These are phyloP conservation scores for Fusarium sacchari DNA, from an alignment of 2,329 filamentous ascomycete species.

Conservation along the genomic window DNA sequence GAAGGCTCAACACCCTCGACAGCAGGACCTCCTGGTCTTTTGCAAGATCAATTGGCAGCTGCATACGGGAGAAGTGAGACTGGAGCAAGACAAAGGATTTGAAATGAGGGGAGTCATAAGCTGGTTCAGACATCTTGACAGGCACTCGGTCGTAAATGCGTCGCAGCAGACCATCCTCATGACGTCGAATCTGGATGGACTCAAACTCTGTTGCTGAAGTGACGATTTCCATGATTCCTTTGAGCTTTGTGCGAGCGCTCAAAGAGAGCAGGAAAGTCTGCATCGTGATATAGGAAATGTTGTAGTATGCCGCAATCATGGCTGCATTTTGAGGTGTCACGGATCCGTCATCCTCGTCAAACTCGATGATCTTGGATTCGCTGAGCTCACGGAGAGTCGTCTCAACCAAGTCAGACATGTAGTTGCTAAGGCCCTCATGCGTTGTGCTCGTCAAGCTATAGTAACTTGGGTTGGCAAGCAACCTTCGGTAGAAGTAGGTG, in stretches of 20 bases:
- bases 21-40: constrained; percentile 95
- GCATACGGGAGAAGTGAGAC: constrained; percentile 97
- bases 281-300: constrained; percentile 99
- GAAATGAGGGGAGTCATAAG: constrained; percentile 95
- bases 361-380: constrained; percentile 94
- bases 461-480: constrained; percentile 95
- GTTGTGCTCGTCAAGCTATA: constrained; percentile 90
- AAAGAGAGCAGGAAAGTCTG: constrained; percentile 96
- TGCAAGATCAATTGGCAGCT: constrained; percentile 91
- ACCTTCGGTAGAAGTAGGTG: constrained; percentile 95
- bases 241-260: constrained; percentile 88
- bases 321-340: constrained; percentile 92
- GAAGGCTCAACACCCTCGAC: constrained; percentile 83
- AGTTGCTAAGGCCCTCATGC: constrained; percentile 92
- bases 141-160: constrained; percentile 95
- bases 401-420: constrained; percentile 94
- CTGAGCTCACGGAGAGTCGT: constrained; percentile 88
- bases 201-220: constrained; percentile 98
- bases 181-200: constrained; percentile 89
- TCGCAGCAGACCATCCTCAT: constrained; percentile 87
- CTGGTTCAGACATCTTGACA: constrained; percentile 90
- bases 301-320: constrained; percentile 99
- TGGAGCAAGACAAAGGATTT: constrained; percentile 98
- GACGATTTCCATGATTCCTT: constrained; percentile 95
- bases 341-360: constrained; percentile 92